These are phyloP conservation scores for Amanita rimosa DNA, from an alignment of 768 basidiomycete species.

Conservation along the genomic window DNA sequence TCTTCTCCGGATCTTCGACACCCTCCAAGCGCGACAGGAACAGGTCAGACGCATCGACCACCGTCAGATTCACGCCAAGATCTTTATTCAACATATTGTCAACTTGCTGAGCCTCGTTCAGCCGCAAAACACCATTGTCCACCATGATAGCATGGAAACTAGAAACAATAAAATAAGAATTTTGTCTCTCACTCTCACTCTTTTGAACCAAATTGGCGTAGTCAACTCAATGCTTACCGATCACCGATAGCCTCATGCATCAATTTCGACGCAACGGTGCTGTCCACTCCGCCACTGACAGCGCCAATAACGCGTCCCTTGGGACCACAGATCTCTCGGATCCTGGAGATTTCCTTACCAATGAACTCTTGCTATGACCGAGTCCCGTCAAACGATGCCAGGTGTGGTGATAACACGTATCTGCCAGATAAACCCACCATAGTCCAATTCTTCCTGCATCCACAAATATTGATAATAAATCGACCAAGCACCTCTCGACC, in stretches of 20 bases:
- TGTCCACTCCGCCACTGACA: constrained; percentile 95
- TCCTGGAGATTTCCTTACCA: constrained; percentile 89
- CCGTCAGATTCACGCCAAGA: constrained; percentile 92
- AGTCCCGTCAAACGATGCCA: constrained; percentile 4
- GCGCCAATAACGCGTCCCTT: constrained; percentile 97
- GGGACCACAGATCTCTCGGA: constrained; percentile 87
- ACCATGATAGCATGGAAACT: constrained; percentile 99
- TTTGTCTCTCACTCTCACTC: too few species aligned
- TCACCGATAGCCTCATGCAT: constrained; percentile 99
- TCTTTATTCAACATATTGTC: constrained; percentile 87
- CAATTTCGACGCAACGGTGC: constrained; percentile 94
- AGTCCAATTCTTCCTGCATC: constrained; percentile 78
- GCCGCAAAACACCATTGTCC: constrained; percentile 92
- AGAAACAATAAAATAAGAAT: too few species aligned
- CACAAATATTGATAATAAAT: constrained; percentile 80
- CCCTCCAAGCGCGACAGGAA: constrained; percentile 86
- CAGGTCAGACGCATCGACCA: constrained; percentile 89
- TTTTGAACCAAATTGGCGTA: too few species aligned
- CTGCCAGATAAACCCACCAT: constrained; percentile 49
- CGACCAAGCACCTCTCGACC: constrained; percentile 84
- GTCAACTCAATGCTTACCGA: constrained; percentile 38
- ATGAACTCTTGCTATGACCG: constrained; percentile 83
- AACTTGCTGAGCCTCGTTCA: constrained; percentile 87
- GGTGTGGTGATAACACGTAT: constrained; percentile 6
- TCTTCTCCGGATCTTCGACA: constrained; percentile 92